These are phyloP conservation scores for Mucor circinelloides DNA, from an alignment of 371 early-diverging fungal genomes.

Conservation along the genomic window DNA sequence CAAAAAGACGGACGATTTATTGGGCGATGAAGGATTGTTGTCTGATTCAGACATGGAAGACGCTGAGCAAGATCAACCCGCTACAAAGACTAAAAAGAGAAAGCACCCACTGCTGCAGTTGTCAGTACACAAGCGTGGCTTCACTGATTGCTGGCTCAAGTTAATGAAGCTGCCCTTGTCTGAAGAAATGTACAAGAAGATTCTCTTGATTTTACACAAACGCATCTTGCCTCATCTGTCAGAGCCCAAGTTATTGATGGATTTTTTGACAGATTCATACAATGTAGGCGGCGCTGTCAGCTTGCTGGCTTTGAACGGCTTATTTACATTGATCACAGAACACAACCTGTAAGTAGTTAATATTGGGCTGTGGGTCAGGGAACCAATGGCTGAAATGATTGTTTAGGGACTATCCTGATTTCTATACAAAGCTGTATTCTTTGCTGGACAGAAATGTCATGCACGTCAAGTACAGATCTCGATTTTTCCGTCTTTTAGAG, in stretches of 20 bases:
- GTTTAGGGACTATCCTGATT: slow-evolving; percentile 92
- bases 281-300: slow-evolving; percentile 82
- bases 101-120: slow-evolving; percentile 46
- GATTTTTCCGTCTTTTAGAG: slow-evolving; percentile 89
- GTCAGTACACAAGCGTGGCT: slow-evolving; percentile 58
- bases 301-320: slow-evolving; percentile 89
- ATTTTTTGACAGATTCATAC: slow-evolving; percentile 89
- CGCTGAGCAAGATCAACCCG: slow-evolving; percentile 22
- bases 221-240: slow-evolving; percentile 82
- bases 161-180: slow-evolving; percentile 75
- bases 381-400: background rate
- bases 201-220: slow-evolving; percentile 81
- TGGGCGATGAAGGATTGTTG: slow-evolving; percentile 34
- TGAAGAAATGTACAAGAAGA: slow-evolving; percentile 74
- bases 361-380: background rate
- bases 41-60: slow-evolving; percentile 51
- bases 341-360: slow-evolving; percentile 76
- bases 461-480: slow-evolving; percentile 90
- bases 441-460: slow-evolving; percentile 84
- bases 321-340: slow-evolving; percentile 88
- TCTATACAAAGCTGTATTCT: slow-evolving; percentile 90
- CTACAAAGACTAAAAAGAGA: slow-evolving; percentile 19
- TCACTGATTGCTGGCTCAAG: slow-evolving; percentile 81
- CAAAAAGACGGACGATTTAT: slow-evolving; percentile 29
- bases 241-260: slow-evolving; percentile 81